Evolutionary conservation across 768 basidiomycete genomes (phyloP), one percentile per base, ranked within the genome.

Genomic region (Leccinum aurantiacum): DNA sequence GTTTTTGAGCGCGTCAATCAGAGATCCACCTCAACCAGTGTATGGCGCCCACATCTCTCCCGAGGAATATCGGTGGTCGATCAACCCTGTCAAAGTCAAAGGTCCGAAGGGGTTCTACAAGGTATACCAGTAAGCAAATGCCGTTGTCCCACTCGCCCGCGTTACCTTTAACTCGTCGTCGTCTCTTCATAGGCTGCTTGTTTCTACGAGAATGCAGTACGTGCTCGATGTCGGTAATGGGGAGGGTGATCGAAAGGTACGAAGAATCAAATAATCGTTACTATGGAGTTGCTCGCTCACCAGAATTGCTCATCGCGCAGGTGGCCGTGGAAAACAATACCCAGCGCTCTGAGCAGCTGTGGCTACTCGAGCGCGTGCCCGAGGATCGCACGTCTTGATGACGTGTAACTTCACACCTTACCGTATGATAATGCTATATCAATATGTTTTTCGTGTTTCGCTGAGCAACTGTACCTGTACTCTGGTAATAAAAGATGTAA

Each of bases 301-400:
- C 6, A 3, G 9, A 25, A 3, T 38, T 7, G n/a, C 35, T 14
- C 15, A 1, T 35, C 10, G 17, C 13, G 19, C 17, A 61, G 60
- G 35, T 25, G 41, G 38, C 31, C 14, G 46, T 54, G 22, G 37
- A 47, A 17, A 49, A 61, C 17, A 54, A 61, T 9, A 17, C 46
- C 2, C 22, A 41, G 27, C 47, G 47, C 17, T 61, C 60, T 31
- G 29, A 35, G 31, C 60, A 61, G 52, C 3, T 61, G 17, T 61
- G 60, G 60, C 3, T 49, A 9, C 46, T 61, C 17, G 59, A 61
- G 14, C 52, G 22, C 33, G 52, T 53, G 33, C 44, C 44, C 19
- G n/a, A 46, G 44, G 10, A 46, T 11, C 5, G 11, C 15, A 29
- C 7, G 27, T n/a, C 14, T 29, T 15, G 19, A 52, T 29, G 50